These are phyloP conservation scores for Ustilago nuda DNA, from an alignment of 1,284 basidiomycete genomes.

Conservation along the genomic window DNA sequence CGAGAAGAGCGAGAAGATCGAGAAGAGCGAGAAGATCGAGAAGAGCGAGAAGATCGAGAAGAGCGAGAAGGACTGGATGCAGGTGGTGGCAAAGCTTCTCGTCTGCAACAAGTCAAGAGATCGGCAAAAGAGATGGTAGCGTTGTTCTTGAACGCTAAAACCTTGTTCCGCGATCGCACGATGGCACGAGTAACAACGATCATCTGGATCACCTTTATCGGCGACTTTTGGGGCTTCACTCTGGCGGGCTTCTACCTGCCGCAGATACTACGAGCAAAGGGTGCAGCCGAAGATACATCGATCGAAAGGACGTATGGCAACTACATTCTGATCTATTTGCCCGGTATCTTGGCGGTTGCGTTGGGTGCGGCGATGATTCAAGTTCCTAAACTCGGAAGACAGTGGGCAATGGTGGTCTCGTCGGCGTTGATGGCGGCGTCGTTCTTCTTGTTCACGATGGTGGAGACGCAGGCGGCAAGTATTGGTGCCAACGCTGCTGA, in stretches of 20 bases:
- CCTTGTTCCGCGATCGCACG: conserved; percentile 68
- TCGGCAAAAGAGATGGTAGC: conserved; percentile 52
- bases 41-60: conserved; percentile 8
- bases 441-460: conserved; percentile 70
- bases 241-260: conserved; percentile 70
- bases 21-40: conserved; percentile 11
- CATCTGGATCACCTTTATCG: conserved; percentile 61
- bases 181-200: conserved; percentile 68
- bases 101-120: conserved; percentile 30
- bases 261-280: conserved; percentile 68
- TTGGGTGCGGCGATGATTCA: conserved; percentile 69
- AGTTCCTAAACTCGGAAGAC: conserved; percentile 69
- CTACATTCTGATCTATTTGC: conserved; percentile 54
- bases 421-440: conserved; percentile 69
- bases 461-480: conserved; percentile 48
- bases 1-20: conserved; percentile 11
- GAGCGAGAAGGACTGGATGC: conserved; percentile 26
- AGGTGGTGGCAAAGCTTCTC: conserved; percentile 6
- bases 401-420: conserved; percentile 70
- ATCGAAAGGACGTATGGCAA: conserved; percentile 70
- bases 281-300: conserved; percentile 63
- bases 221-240: conserved; percentile 69
- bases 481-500: conserved; percentile 69
- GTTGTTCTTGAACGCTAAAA: conserved; percentile 67
- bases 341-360: conserved; percentile 54